Percentiles rank a stretch among this genome's conserved stretches.
These are phyloP conservation scores for Zanthoxylum bungeanum DNA, from an alignment of 345 rosid genomes.

Conservation along the genomic window DNA sequence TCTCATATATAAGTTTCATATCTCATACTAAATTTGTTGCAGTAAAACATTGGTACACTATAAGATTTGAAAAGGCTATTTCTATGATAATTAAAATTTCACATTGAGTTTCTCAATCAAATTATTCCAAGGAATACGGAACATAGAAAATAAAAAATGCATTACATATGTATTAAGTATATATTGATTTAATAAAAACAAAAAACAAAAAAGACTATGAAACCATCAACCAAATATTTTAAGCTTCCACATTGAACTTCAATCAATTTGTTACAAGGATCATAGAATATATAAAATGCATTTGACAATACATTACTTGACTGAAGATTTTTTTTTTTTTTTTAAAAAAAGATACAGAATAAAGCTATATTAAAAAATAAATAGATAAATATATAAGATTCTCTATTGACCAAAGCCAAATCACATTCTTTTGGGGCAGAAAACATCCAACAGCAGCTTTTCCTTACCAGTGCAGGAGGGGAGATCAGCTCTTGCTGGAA, in stretches of 20 bases:
- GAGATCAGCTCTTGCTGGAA: constrained; percentile 83
- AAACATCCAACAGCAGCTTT: background rate
- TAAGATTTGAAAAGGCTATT: background rate
- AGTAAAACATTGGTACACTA: background rate
- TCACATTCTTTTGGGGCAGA: background rate
- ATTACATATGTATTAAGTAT: background rate
- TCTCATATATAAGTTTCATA: background rate
- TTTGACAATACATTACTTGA: background rate
- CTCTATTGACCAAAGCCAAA: background rate
- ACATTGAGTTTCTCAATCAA: background rate
- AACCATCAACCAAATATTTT: background rate
- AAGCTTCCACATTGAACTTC: background rate
- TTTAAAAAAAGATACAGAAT: background rate
- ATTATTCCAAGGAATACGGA: background rate
- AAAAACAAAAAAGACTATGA: background rate
- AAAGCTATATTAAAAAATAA: background rate
- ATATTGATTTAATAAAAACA: background rate
- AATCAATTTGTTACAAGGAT: background rate
- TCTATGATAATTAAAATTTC: background rate
- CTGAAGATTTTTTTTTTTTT: background rate
- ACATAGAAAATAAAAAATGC: background rate
- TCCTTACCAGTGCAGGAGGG: constrained; percentile 82
- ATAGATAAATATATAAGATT: background rate
- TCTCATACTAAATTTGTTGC: background rate
- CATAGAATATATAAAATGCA: background rate